Base-by-base conservation (phyloP, 768 basidiomycete genomes). In the Plicaturopsis crispa region DNA sequence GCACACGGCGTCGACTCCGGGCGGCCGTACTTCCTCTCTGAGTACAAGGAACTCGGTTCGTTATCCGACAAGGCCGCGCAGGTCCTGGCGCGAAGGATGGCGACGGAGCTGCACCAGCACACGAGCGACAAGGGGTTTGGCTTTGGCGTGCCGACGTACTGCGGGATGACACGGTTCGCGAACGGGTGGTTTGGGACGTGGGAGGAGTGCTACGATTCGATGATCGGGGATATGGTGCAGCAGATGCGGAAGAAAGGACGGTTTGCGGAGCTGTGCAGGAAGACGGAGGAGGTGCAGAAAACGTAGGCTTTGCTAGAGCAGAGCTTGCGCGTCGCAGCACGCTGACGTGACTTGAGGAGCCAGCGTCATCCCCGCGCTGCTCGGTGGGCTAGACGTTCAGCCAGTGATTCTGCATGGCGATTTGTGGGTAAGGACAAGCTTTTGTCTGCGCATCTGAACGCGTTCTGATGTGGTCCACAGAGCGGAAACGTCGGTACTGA, bases 341-440 rank as follows among this genome's bases (percentile, higher is more conserved):
- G 12, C n/a, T 24, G 13, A 34, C 31, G 5, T 31, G 20, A 28
- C 30, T 13, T 22, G 31, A 32, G n/a, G 13, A 10, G 31, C 5
- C 50, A 88, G 85, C 35, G 79, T 81, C n/a, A 78, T 88, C 49
- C 84, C 86, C 2, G 71, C 70, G 47, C 63, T 89, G 18, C 69
- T 89, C 30, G 69, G 70, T 12, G 57, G 67, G 2, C 58, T 88
- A 37, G 53, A 56, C 8, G 67, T 85, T 21, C 56, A 74, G 30
- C 86, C 86, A 2, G 83, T 79, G 2, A 67, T 87, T 16, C 53
- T 87, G 7, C 86, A 89, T 45, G 86, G 86, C 1, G 86, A 88
- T 52, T 65, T 88, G 24, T 89, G 86, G 84, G 84, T 82, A 55
- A 38, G 73, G 18, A 24, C n/a, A 14, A 5, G 7, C 21, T 17